phyloP scores from a whole-genome alignment of 345 rosid species.

The Pistacia vera region DNA sequence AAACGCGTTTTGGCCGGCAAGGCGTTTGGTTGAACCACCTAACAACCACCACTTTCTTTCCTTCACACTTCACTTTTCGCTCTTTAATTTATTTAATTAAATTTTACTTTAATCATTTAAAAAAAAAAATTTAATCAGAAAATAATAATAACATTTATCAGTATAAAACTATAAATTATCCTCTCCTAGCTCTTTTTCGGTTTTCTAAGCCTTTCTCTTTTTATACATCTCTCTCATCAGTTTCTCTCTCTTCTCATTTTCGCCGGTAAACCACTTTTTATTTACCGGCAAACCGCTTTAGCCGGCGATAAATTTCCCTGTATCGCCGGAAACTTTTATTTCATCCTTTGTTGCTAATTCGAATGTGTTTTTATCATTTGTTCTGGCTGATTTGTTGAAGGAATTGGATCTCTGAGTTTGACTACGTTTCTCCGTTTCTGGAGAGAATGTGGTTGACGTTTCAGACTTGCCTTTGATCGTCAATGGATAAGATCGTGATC shows the following conservation, averaged over 20 bases:
- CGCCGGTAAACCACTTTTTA: conserved; percentile 11
- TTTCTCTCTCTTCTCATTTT: conserved; percentile 26
- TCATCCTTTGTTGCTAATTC: conserved; percentile 11
- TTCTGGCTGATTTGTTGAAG: conserved; percentile 31
- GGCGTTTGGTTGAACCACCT: conserved; percentile 98
- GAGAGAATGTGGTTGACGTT: conserved; percentile 74
- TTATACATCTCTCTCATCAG: conserved; percentile 21
- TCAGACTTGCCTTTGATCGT: conserved; percentile 35
- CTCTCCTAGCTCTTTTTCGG: conserved; percentile 45
- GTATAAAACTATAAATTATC: conserved; percentile 77
- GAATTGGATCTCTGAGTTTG: conserved; percentile 69
- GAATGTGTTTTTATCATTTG: conserved; percentile 14
- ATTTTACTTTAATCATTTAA: conserved; percentile 21
- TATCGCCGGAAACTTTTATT: conserved; percentile 14
- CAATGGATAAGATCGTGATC: conserved; percentile 56
- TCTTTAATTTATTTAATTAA: conserved; percentile 5
- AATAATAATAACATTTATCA: conserved; percentile 31
- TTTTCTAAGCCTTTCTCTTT: conserved; percentile 53
- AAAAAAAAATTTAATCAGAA: conserved; percentile 15
- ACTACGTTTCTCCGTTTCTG: conserved; percentile 38
- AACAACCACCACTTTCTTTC: conserved; percentile 83
- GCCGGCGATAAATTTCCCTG: conserved; percentile 28
- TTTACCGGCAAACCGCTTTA: conserved; percentile 32
- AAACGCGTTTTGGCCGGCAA: conserved; percentile 86
- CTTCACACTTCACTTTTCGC: conserved; percentile 45